Base-by-base conservation (phyloP, 345 rosid genomes). In the Syzygium aromaticum region DNA sequence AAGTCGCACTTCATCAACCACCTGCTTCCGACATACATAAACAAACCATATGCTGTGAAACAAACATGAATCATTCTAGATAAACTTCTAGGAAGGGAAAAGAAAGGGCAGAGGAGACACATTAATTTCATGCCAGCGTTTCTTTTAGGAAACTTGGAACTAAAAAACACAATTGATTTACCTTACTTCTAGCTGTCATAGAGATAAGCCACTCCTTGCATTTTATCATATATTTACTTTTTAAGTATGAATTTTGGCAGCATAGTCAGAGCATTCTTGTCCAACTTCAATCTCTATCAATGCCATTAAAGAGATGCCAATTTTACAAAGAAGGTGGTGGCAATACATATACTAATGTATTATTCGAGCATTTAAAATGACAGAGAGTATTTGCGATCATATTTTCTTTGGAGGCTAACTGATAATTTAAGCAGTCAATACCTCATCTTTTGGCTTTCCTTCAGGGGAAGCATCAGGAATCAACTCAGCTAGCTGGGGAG, bases 361-460 rank as follows among this genome's bases (percentile, higher is more conserved):
- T 33, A 4, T 8, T 33, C 0, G 0, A 30, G 22, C 49, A 73
- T 73, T 40, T 3, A 0, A 73, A 73, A 73, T 73, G 25, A 0
- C 80, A 73, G 77, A 64, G 3, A 64, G 3, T 73, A 33, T 38
- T 73, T 73, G 49, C 7, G 22, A 30, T 86, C 54, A 67, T 11
- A 46, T 27, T 52, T 63, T 52, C 22, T 25, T 7, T 54, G 28
- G 46, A 30, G 10, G 19, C 17, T 51, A 53, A 64, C 56, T 67
- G 13, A 73, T 38, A 84, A 53, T 87, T 33, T 83, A 89, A 51
- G 83, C 23, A 80, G 61, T 85, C 56, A 73, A 83, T 87, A 93
- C 98, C 96, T 98, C 99, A 87, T 98, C 98, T 92, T 93, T 96
- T 0, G 99, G 98, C 86, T 94, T 98, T 87, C 99, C 99, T 90